Percentiles rank a stretch among this genome's conserved stretches.
These are phyloP conservation scores for Artemisia annua DNA, from an alignment of 129 eudicot genomes.

Conservation along the genomic window DNA sequence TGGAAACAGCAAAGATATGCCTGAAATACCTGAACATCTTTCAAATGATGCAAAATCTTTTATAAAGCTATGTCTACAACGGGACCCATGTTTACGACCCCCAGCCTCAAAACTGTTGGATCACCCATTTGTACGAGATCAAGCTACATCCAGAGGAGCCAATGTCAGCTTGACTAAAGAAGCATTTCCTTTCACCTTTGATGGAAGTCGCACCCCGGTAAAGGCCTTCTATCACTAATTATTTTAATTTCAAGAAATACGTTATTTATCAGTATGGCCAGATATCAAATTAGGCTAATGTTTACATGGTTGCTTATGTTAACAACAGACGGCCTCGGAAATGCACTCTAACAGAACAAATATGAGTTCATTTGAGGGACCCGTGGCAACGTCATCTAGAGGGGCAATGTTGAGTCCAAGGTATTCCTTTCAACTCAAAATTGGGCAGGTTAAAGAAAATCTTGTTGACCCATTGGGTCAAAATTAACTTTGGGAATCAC, in stretches of 20 bases:
- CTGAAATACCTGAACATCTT: constrained; percentile 84
- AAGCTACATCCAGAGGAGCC: constrained; percentile 57
- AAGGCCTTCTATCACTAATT: constrained; percentile 10
- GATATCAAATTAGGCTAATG: constrained; percentile 6
- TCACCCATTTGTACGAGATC: constrained; percentile 82
- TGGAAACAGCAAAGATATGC: constrained; percentile 97
- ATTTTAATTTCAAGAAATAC: neutral
- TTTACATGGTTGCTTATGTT: neutral
- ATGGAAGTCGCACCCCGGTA: constrained; percentile 96
- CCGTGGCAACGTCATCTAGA: constrained; percentile 45
- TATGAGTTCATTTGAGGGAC: constrained; percentile 49
- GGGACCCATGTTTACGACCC: constrained; percentile 83
- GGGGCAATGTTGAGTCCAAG: constrained; percentile 69
- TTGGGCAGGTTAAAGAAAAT: neutral
- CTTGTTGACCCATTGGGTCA: neutral
- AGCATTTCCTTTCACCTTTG: constrained; percentile 69
- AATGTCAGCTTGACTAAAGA: constrained; percentile 61
- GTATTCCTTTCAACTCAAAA: constrained; percentile 32
- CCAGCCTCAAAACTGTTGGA: constrained; percentile 65
- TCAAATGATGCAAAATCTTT: constrained; percentile 80
- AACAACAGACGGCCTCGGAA: constrained; percentile 63
- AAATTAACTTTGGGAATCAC: constrained; percentile 1
- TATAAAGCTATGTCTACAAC: constrained; percentile 74
- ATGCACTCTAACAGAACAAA: constrained; percentile 54
- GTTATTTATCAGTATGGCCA: neutral